Base-by-base conservation (phyloP, 2,329 filamentous ascomycete species). In the Davidsoniella virescens region DNA sequence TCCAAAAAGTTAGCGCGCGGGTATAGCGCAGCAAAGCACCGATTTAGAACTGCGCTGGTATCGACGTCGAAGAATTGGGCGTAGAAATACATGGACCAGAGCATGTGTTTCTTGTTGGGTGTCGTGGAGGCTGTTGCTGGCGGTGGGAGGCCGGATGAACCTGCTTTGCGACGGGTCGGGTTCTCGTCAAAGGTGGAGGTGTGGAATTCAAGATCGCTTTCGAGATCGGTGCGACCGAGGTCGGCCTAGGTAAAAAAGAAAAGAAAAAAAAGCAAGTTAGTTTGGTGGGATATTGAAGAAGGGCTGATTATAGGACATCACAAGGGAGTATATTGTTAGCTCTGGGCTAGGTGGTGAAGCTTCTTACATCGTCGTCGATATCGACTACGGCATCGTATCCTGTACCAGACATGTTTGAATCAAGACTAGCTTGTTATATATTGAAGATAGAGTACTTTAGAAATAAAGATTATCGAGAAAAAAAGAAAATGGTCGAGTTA, bases 121-220 rank as follows among this genome's bases (percentile, higher is more conserved):
- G 65, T 58, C 1, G 59, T 62, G 17, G 69, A 64, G 2, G 75
- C 68, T 16, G 77, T 80, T 10, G 62, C 76, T 1, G 76, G 77
- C 1, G 70, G 68, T 0, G 76, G 78, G 2, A 80, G 76, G 12
- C 71, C 66, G 6, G 67, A 60, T 4, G 66, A 59, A n/a, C 64
- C 60, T 51, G 63, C 67, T 57, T 75, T 73, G 49, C 72, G 68
- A 54, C 68, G 65, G 14, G 64, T 61, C 57, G 72, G 60, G 62
- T 71, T 62, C 52, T 79, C 78, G 60, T 80, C 77, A 66, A 93
- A 93, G 70, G 84, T 78, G 57, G 88, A 95, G 62, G 80, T 84
- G 73, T 98, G 92, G 71, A 98, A 98, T 75, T 96, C 92, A 64
- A 98, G 87, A 68, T 96, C 92, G 66, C 95, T 90, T 72, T 95